A percentile compares a stretch with the other conserved stretches of the same genome.
These are phyloP conservation scores for Royoungia palumana DNA, from an alignment of 768 basidiomycete species.

Conservation along the genomic window DNA sequence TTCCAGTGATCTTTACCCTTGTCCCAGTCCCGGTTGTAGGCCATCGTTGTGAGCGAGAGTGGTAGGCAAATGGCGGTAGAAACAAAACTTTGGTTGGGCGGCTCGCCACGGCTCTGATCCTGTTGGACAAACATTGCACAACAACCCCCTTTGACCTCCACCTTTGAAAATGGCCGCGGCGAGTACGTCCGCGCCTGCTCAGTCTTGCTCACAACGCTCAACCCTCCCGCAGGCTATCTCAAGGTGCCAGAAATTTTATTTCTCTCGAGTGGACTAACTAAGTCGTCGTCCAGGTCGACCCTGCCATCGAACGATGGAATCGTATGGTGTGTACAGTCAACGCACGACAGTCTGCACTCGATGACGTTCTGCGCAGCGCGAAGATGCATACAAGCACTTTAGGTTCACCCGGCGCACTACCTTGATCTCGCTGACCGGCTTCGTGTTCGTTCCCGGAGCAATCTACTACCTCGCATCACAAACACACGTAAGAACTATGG, in stretches of 20 bases:
- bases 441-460: conserved; percentile 61
- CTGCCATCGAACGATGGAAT: conserved; percentile 62
- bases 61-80: conserved; percentile 18
- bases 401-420: conserved; percentile 71
- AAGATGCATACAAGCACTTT: conserved; percentile 81
- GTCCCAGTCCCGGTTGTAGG: conserved; percentile 86
- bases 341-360: background rate
- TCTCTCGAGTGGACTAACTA: conserved; percentile 5
- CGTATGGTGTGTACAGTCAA: conserved; percentile 45
- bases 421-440: conserved; percentile 57
- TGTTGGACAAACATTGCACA: conserved; percentile 29
- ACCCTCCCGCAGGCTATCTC: conserved; percentile 45
- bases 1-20: conserved; percentile 65
- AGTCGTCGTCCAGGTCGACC: conserved; percentile 37
- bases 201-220: conserved; percentile 5
- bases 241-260: conserved; percentile 49
- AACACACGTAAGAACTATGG: conserved; percentile 36
- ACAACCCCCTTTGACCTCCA: conserved; percentile 24
- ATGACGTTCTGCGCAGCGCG: conserved; percentile 49
- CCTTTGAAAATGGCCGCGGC: conserved; percentile 60
- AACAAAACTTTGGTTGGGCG: conserved; percentile 15
- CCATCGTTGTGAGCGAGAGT: conserved; percentile 41
- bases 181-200: conserved; percentile 37
- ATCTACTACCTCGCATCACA: conserved; percentile 44
- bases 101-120: conserved; percentile 1